Evolutionary conservation across 768 basidiomycete genomes (phyloP).

Genomic region (Hypholoma sublateritium): DNA sequence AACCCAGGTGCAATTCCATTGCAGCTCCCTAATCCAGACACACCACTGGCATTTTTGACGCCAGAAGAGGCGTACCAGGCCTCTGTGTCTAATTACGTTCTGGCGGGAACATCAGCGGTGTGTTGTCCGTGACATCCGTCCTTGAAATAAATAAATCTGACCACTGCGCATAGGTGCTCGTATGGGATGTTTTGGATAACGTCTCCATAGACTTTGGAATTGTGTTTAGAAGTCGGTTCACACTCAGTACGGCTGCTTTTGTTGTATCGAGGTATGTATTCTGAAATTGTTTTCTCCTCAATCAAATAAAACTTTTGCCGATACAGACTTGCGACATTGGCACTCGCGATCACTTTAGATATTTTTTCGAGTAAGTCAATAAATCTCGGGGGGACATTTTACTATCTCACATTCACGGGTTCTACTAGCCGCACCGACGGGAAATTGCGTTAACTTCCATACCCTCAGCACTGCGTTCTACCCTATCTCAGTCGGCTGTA

Average conservation of each 20-base stretch:
- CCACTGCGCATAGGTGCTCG: not conserved
- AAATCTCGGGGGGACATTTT: not conserved
- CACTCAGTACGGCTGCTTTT: not conserved
- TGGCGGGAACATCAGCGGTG: too few relatives aligned
- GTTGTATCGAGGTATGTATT: not conserved
- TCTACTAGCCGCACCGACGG: constrained; percentile 8
- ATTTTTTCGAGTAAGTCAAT: not conserved
- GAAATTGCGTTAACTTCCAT: constrained; percentile 4
- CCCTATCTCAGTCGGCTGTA: constrained; percentile 10
- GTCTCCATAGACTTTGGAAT: not conserved
- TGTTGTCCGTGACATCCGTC: not conserved
- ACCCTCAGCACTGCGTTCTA: constrained; percentile 11
- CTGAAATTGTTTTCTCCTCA: too few relatives aligned
- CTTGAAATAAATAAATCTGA: too few relatives aligned
- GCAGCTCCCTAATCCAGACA: not conserved
- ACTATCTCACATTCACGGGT: too few relatives aligned
- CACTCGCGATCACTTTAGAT: not conserved
- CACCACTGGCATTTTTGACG: not conserved
- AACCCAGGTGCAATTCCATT: too few relatives aligned
- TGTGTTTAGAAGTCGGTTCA: not conserved
- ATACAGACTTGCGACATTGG: not conserved
- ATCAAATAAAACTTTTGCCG: too few relatives aligned
- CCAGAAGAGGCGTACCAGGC: not conserved
- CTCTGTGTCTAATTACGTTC: not conserved
- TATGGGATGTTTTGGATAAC: not conserved